Evolutionary conservation across 495 filamentous ascomycete genomes (phyloP).

Genomic region (Aspergillus sclerotioniger): DNA sequence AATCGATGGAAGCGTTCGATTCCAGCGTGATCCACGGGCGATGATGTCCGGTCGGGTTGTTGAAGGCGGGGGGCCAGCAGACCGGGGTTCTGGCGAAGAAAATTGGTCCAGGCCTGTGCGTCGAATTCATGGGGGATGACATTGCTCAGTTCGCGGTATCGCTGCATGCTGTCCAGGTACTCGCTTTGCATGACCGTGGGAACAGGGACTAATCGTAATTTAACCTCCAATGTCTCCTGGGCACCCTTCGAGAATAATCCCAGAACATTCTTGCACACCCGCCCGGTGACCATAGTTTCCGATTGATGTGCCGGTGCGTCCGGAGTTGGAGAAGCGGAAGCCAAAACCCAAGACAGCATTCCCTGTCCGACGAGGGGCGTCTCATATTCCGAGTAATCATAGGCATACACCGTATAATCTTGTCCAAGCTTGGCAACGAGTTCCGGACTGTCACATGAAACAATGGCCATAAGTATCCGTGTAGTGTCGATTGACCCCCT

Average conservation of each 20-base stretch:
- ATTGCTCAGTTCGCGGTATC: slow-evolving; percentile 58
- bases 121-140: slow-evolving; percentile 64
- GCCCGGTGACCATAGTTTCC: slow-evolving; percentile 80
- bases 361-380: slow-evolving; percentile 92
- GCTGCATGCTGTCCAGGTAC: slow-evolving; percentile 62
- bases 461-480: slow-evolving; percentile 17
- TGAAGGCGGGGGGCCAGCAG: slow-evolving; percentile 36
- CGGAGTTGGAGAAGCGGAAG: slow-evolving; percentile 54
- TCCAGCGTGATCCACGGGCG: slow-evolving; percentile 51
- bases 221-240: slow-evolving; percentile 92
- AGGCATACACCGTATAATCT: slow-evolving; percentile 95
- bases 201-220: slow-evolving; percentile 81
- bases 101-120: slow-evolving; percentile 64
- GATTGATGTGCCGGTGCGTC: slow-evolving; percentile 58
- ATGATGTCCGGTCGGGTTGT: slow-evolving; percentile 33
- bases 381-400: slow-evolving; percentile 93
- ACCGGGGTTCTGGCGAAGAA: slow-evolving; percentile 59
- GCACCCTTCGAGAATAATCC: slow-evolving; percentile 79
- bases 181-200: slow-evolving; percentile 70
- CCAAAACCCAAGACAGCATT: slow-evolving; percentile 86
- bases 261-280: slow-evolving; percentile 80
- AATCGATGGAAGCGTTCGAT: slow-evolving; percentile 53
- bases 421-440: slow-evolving; percentile 76
- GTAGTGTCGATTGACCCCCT: not conserved
- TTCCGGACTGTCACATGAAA: slow-evolving; percentile 65